A percentile compares a stretch with the other conserved stretches of the same genome.
Conservation (phyloP, 306 rosid genomes). For the Gillenia trifoliata region DNA sequence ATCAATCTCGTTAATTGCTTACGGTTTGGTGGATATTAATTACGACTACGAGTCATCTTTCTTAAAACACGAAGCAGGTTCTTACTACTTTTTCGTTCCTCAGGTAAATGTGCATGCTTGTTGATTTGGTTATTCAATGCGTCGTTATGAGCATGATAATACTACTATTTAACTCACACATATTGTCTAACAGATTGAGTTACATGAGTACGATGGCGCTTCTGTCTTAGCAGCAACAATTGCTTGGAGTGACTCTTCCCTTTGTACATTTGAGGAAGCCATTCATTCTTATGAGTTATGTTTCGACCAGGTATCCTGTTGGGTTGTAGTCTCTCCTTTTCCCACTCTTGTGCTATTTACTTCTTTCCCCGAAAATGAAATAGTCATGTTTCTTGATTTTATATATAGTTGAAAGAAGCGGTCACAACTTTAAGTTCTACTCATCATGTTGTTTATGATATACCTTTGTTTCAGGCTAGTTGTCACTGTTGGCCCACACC, state of each 20-base stretch:
- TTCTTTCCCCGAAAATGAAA: background rate
- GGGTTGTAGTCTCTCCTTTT: slow-evolving; percentile 9
- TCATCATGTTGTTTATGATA: slow-evolving; percentile 10
- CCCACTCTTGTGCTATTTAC: background rate
- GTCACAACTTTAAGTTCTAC: background rate
- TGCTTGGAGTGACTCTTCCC: slow-evolving; percentile 71
- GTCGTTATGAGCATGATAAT: background rate
- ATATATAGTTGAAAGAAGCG: background rate
- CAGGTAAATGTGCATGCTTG: slow-evolving; percentile 49
- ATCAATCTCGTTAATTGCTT: slow-evolving; percentile 51
- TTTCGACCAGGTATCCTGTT: slow-evolving; percentile 63
- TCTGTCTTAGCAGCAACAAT: slow-evolving; percentile 76
- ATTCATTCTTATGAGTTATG: slow-evolving; percentile 48
- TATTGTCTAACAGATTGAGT: slow-evolving; percentile 61
- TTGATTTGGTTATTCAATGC: background rate
- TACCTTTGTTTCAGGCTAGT: slow-evolving; percentile 46
- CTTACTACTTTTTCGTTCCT: slow-evolving; percentile 66
- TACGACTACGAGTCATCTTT: slow-evolving; percentile 31
- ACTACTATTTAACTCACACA: background rate
- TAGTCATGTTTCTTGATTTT: background rate
- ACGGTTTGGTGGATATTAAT: slow-evolving; percentile 60
- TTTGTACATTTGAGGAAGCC: slow-evolving; percentile 59
- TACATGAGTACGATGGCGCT: slow-evolving; percentile 64
- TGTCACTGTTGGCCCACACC: slow-evolving; percentile 36
- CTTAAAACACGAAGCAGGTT: slow-evolving; percentile 42